Evolutionary conservation across 441 rosid genomes (phyloP).

Genomic region (Brassica balearica): DNA sequence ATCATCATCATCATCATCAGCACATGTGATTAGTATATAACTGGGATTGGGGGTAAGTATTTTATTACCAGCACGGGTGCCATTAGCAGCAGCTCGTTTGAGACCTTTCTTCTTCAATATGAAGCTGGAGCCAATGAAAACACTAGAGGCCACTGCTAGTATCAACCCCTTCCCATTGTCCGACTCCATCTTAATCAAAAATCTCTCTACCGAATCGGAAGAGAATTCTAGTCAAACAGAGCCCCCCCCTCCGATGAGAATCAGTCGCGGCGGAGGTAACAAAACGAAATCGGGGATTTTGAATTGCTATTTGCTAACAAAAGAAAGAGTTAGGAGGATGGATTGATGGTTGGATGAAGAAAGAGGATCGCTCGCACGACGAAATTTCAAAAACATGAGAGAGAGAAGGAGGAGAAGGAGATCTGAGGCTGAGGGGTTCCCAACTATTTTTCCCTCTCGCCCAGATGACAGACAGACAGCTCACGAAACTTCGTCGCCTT

Average conservation of each 20-base stretch:
- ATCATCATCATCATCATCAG: neutral
- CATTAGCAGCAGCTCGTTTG: conserved; percentile 72
- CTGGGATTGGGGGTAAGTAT: neutral
- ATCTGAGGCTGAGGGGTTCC: neutral
- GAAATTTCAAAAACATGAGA: neutral
- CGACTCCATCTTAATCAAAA: conserved; percentile 42
- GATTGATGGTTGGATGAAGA: neutral
- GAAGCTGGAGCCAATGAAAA: conserved; percentile 84
- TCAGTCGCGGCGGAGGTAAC: neutral
- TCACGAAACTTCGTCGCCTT: neutral
- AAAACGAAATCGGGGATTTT: neutral
- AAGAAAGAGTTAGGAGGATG: neutral
- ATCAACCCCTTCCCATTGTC: conserved; percentile 70
- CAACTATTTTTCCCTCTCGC: neutral
- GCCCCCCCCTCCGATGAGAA: neutral
- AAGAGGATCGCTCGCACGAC: neutral
- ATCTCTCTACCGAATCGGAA: no score
- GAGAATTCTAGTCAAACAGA: neutral
- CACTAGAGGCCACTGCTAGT: conserved; percentile 80
- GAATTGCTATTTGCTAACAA: neutral
- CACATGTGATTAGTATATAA: neutral
- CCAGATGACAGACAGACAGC: neutral
- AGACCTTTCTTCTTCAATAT: conserved; percentile 94
- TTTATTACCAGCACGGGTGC: conserved; percentile 76
- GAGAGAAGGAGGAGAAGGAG: neutral